Conservation (phyloP, 1,284 basidiomycete genomes). For the Pseudozyma flocculosa region DNA sequence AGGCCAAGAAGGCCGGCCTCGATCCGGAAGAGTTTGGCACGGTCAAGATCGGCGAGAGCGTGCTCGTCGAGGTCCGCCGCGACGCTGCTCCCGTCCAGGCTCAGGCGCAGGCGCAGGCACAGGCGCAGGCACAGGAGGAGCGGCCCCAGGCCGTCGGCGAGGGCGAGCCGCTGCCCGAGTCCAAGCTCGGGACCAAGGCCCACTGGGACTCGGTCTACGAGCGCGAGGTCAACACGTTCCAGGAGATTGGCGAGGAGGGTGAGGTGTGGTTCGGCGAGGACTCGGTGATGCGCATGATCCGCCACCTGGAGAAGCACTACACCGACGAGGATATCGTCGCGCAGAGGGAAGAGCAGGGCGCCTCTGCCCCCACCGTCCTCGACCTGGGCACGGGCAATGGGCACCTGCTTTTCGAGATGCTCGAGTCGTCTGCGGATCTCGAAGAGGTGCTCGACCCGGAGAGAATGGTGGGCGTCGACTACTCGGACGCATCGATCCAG, state of each 20-base stretch:
- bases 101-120: not conserved
- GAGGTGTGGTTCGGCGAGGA: constrained; percentile 88
- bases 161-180: constrained; percentile 57
- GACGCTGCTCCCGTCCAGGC: not conserved
- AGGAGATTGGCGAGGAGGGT: constrained; percentile 81
- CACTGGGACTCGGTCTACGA: constrained; percentile 53
- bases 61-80: constrained; percentile 12
- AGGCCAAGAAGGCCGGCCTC: constrained; percentile 22
- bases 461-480: constrained; percentile 74
- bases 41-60: constrained; percentile 37
- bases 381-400: constrained; percentile 79
- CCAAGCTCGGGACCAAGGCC: constrained; percentile 71
- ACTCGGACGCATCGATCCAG: constrained; percentile 72
- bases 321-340: constrained; percentile 10
- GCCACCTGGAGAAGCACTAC: constrained; percentile 29
- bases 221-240: constrained; percentile 72
- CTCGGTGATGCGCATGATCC: constrained; percentile 74
- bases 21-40: constrained; percentile 21
- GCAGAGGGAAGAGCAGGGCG: constrained; percentile 1
- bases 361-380: constrained; percentile 20
- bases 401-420: constrained; percentile 73
- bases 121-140: too few relatives aligned
- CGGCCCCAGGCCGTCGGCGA: not conserved
- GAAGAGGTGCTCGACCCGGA: constrained; percentile 68
- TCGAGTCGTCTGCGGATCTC: constrained; percentile 38